A percentile compares a stretch with the other conserved stretches of the same genome.
Conservation (phyloP, 768 basidiomycete genomes). For the Tylopilus subfusipes region DNA sequence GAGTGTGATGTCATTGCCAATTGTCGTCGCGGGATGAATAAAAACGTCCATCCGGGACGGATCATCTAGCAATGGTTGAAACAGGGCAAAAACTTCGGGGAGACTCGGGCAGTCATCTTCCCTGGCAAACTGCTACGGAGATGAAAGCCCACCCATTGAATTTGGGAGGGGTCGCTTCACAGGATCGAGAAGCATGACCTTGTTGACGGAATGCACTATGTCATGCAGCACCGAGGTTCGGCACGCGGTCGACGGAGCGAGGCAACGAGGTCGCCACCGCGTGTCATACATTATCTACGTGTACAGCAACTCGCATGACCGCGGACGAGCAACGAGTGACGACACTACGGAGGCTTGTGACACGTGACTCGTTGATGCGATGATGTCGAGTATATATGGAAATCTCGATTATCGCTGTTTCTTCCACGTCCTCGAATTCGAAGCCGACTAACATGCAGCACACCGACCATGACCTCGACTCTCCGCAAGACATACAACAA, state of each 20-base stretch:
- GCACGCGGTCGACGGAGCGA: neutral
- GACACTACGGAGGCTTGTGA: neutral
- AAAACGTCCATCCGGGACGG: neutral
- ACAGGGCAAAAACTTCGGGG: too few relatives aligned
- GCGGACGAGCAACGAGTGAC: neutral
- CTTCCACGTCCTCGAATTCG: slow-evolving; percentile 17
- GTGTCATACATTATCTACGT: too few relatives aligned
- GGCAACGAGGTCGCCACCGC: neutral
- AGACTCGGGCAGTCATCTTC: too few relatives aligned
- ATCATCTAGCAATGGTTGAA: neutral
- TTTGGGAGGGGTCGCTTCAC: neutral
- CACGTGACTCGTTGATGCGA: neutral
- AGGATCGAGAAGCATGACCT: neutral
- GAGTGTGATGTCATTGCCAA: neutral
- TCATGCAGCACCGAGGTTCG: neutral
- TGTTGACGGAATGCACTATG: neutral
- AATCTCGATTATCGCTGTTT: slow-evolving; percentile 33
- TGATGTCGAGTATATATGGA: slow-evolving; percentile 30
- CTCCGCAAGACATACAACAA: neutral
- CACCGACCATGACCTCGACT: slow-evolving; percentile 16
- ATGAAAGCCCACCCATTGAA: neutral
- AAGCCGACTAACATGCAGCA: slow-evolving; percentile 23
- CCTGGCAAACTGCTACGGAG: neutral
- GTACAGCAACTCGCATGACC: slow-evolving; percentile 12
- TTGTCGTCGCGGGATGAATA: neutral